A percentile compares a stretch with the other conserved stretches of the same genome.
Evolutionary conservation across 2,329 filamentous ascomycete species (phyloP).

Genomic region (Sarocladiaceae sp.): DNA sequence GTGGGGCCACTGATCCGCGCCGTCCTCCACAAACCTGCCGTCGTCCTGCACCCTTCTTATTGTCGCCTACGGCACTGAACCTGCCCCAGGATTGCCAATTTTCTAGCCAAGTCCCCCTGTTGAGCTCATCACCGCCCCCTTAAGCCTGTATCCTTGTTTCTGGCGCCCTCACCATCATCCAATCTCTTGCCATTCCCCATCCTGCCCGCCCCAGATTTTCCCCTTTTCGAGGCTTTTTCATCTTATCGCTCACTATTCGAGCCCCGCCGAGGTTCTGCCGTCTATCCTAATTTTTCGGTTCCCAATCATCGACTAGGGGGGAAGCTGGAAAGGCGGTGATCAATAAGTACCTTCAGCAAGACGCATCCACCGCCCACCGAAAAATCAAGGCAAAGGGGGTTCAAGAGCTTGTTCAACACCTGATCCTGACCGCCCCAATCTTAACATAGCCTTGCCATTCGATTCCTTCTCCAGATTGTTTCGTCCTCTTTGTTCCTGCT

Average conservation of each 20-base stretch:
- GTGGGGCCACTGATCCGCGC: background rate
- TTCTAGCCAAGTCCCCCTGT: no score
- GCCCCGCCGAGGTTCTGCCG: slow-evolving; percentile 6
- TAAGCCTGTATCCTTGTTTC: background rate
- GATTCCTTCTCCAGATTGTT: background rate
- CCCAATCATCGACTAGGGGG: background rate
- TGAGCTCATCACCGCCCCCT: background rate
- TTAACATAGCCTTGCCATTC: background rate
- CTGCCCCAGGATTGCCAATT: background rate
- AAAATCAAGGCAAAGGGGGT: slow-evolving; percentile 1
- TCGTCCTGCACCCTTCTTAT: background rate
- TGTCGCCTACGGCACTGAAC: background rate
- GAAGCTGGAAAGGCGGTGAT: slow-evolving; percentile 8
- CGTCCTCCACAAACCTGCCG: background rate
- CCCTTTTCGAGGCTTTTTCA: background rate
- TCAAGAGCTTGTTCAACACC: background rate
- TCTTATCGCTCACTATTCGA: background rate
- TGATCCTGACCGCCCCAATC: slow-evolving; percentile 3
- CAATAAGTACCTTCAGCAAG: no score
- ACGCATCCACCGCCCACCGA: background rate
- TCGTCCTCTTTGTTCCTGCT: background rate
- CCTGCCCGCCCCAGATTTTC: slow-evolving; percentile 1
- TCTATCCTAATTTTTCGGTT: background rate
- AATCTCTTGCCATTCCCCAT: slow-evolving; percentile 4
- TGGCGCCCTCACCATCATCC: slow-evolving; percentile 1